Evolutionary conservation across 805 yeast genomes (phyloP), one percentile per base, ranked within the genome.

Genomic region (Zygoascus tannicola): DNA sequence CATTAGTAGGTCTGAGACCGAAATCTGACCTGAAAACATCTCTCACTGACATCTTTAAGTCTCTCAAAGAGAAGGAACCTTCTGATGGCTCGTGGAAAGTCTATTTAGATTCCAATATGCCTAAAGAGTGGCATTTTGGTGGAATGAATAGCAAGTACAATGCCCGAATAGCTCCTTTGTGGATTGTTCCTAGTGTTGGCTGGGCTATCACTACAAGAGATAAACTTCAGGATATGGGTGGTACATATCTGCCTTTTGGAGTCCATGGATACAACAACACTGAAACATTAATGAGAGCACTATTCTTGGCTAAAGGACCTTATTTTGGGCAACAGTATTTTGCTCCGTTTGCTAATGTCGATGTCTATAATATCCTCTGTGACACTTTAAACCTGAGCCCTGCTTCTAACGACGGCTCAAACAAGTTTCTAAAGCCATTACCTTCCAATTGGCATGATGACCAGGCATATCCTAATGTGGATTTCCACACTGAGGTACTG

Each of bases 201-300:
- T 88, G 81, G 64, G 71, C 83, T 0, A 61, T 87, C 14, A 73
- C 85, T 1, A 83, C 87, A 0, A 73, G 70, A 44, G 69, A 69
- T 16, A 73, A 73, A 46, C 75, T 77, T 73, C 66, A 66, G 2
- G 40, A 37, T 7, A 69, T 70, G 56, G 61, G 63, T 22, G 59
- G 67, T 40, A 68, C 71, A 12, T 81, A 80, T 57, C 57, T 59
- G n/a, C 83, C 85, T 3, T 67, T 67, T 44, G 96, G 95, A 5
- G 82, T 82, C 0, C 94, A 85, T 61, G 97, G 97, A 1, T 88
- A 85, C 59, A 77, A 81, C 56, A 83, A 81, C 55, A 71, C 80
- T 0, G 85, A 80, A 48, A 72, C 81, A 4, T 65, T 86, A 45
- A 87, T 87, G 95, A 66, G 95, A 41, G 87, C 95, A 0, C 53